A percentile compares a stretch with the other conserved stretches of the same genome.
Evolutionary conservation across 2,329 filamentous ascomycete genomes (phyloP).

Genomic region (Fusarium kyushuense): DNA sequence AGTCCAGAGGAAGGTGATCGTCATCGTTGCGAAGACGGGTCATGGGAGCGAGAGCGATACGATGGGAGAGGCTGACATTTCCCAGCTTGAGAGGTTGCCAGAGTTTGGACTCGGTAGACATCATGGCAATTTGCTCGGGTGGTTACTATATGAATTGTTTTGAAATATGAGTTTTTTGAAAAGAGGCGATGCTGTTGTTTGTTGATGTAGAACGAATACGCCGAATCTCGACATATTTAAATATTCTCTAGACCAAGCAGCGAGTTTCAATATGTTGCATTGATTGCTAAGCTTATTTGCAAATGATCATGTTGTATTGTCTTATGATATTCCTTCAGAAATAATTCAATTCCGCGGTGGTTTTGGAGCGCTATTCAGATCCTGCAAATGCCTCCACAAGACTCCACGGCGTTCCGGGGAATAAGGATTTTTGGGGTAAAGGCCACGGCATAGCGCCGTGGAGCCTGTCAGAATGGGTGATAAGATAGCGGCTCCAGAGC

Average conservation of each 20-base stretch:
- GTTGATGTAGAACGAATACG: accelerated
- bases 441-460: not conserved
- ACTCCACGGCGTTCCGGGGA: not conserved
- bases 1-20: constrained; percentile 45
- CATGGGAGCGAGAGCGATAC: constrained; percentile 67
- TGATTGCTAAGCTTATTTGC: not conserved
- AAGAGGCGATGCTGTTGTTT: not conserved
- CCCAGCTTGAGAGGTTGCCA: constrained; percentile 57
- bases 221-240: not conserved
- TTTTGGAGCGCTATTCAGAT: not conserved
- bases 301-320: accelerated
- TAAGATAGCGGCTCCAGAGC: not conserved
- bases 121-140: not conserved
- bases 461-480: not conserved
- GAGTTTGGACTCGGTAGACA: constrained; percentile 36
- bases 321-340: accelerated
- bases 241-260: not conserved
- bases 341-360: not conserved
- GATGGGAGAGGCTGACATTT: constrained; percentile 54
- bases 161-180: too few species aligned
- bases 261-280: accelerated
- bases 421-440: not conserved
- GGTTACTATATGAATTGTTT: not conserved
- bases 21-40: constrained; percentile 64
- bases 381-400: not conserved